These are phyloP conservation scores for Ceratobasidium theobromae DNA, from an alignment of 1,284 basidiomycete genomes.

Conservation along the genomic window DNA sequence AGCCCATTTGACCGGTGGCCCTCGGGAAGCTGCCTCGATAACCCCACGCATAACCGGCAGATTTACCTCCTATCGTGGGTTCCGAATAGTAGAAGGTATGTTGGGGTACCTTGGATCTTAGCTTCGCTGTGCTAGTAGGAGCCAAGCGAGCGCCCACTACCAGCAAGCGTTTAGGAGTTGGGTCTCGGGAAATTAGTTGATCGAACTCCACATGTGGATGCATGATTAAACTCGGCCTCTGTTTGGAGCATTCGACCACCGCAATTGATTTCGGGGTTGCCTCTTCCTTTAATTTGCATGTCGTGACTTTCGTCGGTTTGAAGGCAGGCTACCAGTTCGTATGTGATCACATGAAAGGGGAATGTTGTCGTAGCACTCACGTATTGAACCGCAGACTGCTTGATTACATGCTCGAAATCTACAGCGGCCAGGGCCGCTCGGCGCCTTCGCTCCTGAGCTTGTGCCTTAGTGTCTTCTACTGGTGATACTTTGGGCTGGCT, in stretches of 20 bases:
- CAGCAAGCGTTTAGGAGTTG: neutral
- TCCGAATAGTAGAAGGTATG: slow-evolving; percentile 16
- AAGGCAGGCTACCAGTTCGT: slow-evolving; percentile 9
- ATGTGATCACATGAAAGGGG: neutral
- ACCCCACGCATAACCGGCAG: slow-evolving; percentile 33
- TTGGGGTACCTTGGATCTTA: neutral
- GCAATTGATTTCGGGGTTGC: neutral
- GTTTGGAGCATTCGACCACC: neutral
- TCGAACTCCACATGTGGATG: too few relatives aligned
- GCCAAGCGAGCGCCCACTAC: neutral
- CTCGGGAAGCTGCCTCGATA: slow-evolving; percentile 27
- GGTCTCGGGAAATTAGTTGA: neutral
- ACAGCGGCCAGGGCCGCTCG: slow-evolving; percentile 32
- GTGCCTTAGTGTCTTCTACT: slow-evolving; percentile 31
- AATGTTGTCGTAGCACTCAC: slow-evolving; percentile 5
- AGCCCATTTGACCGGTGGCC: neutral
- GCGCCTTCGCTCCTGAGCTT: slow-evolving; percentile 21
- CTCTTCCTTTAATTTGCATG: neutral
- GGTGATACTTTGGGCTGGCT: neutral
- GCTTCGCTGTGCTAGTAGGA: neutral
- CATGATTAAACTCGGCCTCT: neutral
- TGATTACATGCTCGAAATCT: slow-evolving; percentile 13
- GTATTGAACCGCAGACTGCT: neutral
- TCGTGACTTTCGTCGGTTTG: neutral
- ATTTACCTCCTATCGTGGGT: slow-evolving; percentile 14